These are phyloP conservation scores for Volvox reticuliferus DNA, from an alignment of 139 green algal species.

Conservation along the genomic window DNA sequence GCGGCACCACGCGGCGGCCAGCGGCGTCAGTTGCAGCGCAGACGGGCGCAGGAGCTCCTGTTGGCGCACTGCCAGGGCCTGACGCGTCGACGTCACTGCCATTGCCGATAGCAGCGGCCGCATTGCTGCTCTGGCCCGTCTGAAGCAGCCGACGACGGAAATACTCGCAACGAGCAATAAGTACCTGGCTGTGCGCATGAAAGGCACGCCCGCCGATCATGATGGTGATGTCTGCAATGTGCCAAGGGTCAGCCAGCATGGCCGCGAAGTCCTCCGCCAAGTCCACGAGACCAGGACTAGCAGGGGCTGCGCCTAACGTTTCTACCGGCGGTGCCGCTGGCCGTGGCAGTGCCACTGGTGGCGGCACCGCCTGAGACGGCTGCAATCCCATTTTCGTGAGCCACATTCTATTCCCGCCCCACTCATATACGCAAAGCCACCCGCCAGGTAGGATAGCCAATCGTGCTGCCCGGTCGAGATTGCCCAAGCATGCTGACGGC, in stretches of 20 bases:
- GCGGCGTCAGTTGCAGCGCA: not conserved
- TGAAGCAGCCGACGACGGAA: not conserved
- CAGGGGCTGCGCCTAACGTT: not conserved
- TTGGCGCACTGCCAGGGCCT: no score
- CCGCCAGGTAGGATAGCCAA: constrained; percentile 18
- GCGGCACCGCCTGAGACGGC: not conserved
- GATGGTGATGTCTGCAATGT: constrained; percentile 3
- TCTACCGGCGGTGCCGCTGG: not conserved
- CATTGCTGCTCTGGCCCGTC: not conserved
- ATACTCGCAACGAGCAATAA: constrained; percentile 4
- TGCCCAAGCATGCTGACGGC: not conserved
- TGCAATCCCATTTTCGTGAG: not conserved
- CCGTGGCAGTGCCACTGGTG: not conserved
- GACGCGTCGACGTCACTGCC: not conserved
- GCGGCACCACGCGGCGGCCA: constrained; percentile 1
- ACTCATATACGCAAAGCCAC: constrained; percentile 25
- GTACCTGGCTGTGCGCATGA: constrained; percentile 7
- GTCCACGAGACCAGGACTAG: not conserved
- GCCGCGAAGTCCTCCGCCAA: constrained; percentile 1
- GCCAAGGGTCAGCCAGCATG: constrained; percentile 6
- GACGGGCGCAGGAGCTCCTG: not conserved
- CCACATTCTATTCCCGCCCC: constrained; percentile 4
- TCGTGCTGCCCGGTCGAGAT: not conserved
- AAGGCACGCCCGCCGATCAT: not conserved
- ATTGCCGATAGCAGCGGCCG: not conserved